Evolutionary conservation across 192 early-diverging fungal species (phyloP), one percentile per base, ranked within the genome.

Genomic region (Coemansia sp.): DNA sequence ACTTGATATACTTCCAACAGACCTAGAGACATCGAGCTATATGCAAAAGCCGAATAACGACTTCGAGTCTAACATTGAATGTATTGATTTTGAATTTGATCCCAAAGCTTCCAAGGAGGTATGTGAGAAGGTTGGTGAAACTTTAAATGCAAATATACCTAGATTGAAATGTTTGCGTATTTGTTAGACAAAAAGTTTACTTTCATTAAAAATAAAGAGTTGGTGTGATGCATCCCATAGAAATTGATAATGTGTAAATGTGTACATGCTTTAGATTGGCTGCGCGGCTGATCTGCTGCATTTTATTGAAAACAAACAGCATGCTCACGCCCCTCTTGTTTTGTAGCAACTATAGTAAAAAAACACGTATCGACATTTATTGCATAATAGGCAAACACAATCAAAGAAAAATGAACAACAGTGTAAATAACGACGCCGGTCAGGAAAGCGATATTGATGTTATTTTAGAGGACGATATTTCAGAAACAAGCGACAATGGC

Each of bases 391-490:
- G 4, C 5, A 5, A 25, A 25, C 1, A 25, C 4, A n/a, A 0
- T 6, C 46, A n/a, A 3, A 9, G 42, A 2, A 45, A 7, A 21
- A 76, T 67, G 74, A 60, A 66, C 37, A 37, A 51, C 15, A 57
- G 52, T 51, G 49, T 53, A 33, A 49, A 68, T 35, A 75, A 73
- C 48, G 72, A 81, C 39, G 43, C 33, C 20, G 72, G 63, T 5
- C 53, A 39, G 18, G 77, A 79, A 18, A 81, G 78, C 60, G 78
- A 81, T 42, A 67, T 81, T 30, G 78, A 81, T 21, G 66, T 81
- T 26, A 70, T 72, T 28, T 33, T 81, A 10, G 79, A 82, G 16
- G 75, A 82, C 23, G 79, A 82, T 53, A 48, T 57, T 7, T 73
- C 70, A 18, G 74, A 76, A 13, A 65, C 34, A 42, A 67, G 57